Evolutionary conservation across 768 basidiomycete genomes (phyloP).

Genomic region (Hygrocybe punicea): DNA sequence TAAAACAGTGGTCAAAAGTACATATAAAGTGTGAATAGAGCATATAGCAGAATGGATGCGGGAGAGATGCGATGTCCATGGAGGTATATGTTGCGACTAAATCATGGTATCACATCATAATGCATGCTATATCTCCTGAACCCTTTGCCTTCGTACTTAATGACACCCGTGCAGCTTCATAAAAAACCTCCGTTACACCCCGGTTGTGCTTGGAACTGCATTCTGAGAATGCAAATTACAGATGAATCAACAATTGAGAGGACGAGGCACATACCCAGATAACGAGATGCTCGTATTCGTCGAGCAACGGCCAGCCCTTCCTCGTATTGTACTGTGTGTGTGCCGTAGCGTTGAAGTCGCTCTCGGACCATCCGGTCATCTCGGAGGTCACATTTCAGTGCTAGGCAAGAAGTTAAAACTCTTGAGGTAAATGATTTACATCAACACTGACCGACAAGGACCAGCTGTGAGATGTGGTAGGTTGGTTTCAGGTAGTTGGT

Average conservation of each 20-base stretch:
- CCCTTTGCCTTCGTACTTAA: conserved; percentile 71
- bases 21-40: background rate
- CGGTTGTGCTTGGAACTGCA: conserved; percentile 97
- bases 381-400: conserved; percentile 92
- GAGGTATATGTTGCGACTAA: background rate
- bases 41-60: background rate
- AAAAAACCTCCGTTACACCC: conserved; percentile 89
- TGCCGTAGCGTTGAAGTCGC: conserved; percentile 64
- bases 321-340: conserved; percentile 83
- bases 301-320: conserved; percentile 85
- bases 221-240: conserved; percentile 47
- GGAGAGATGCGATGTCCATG: background rate
- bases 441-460: conserved; percentile 70
- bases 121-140: conserved; percentile 50
- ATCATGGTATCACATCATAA: conserved; percentile 46
- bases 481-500: background rate
- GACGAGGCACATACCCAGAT: conserved; percentile 64
- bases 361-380: conserved; percentile 75
- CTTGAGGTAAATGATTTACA: conserved; percentile 6
- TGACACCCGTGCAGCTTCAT: conserved; percentile 86
- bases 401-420: conserved; percentile 37
- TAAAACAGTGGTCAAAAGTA: too few relatives aligned
- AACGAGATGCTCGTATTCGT: conserved; percentile 88
- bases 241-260: background rate
- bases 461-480: conserved; percentile 51